Percentiles rank a stretch among this genome's conserved stretches.
These are phyloP conservation scores for Cerioporus squamosus DNA, from an alignment of 1,284 basidiomycete genomes.

Conservation along the genomic window DNA sequence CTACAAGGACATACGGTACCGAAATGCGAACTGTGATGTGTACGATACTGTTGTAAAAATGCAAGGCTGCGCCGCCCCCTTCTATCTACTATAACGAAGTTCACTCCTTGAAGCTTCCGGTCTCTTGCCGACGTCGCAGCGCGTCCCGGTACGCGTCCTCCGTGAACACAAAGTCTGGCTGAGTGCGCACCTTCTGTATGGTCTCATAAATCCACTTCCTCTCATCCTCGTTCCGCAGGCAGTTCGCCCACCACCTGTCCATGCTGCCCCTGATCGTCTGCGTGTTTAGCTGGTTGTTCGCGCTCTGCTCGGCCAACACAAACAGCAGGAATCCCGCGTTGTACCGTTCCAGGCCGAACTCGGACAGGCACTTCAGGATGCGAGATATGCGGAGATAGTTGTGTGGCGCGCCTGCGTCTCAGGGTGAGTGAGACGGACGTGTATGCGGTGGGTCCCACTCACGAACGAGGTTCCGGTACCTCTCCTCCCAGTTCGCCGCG, in stretches of 20 bases:
- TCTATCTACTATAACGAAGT: not conserved
- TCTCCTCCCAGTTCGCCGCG: constrained; percentile 49
- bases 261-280: constrained; percentile 59
- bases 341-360: constrained; percentile 63
- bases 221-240: constrained; percentile 64
- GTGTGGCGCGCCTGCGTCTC: constrained; percentile 57
- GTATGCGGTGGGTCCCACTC: constrained; percentile 37
- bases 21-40: not conserved
- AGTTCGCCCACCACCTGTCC: constrained; percentile 81
- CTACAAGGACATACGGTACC: no score
- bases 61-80: not conserved
- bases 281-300: constrained; percentile 54
- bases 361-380: constrained; percentile 77
- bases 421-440: not conserved
- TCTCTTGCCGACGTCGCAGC: constrained; percentile 44
- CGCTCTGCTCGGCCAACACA: constrained; percentile 72
- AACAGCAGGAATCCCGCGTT: constrained; percentile 73
- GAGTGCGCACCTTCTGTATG: constrained; percentile 52
- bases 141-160: constrained; percentile 57
- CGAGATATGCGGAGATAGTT: constrained; percentile 81
- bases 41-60: not conserved
- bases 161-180: constrained; percentile 52
- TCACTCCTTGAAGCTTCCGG: constrained; percentile 24
- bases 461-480: constrained; percentile 71
- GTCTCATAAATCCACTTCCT: constrained; percentile 55